Evolutionary conservation across 257 asterid genomes (phyloP), one percentile per base, ranked within the genome.

Genomic region (Petunia secreta): DNA sequence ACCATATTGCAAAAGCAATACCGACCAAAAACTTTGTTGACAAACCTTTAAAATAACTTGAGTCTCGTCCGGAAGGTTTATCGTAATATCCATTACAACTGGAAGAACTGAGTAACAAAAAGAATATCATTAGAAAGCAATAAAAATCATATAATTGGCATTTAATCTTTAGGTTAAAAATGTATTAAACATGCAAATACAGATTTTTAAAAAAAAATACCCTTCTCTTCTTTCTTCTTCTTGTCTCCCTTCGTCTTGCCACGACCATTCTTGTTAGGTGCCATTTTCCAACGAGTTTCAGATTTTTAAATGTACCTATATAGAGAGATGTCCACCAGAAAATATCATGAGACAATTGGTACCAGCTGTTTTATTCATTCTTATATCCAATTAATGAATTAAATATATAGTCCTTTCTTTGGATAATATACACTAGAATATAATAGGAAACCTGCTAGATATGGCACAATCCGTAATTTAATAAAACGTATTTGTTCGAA

Each of bases 141-240:
- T 38, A 5, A 63, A 15, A 38, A 58, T 53, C 25, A 25, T 25
- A 25, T n/a, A n/a, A n/a, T 7, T 66, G 10, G 5, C 5, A 36
- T 36, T 43, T 25, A 7, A 59, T 67, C 1, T 6, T 48, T 25
- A 25, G 25, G 25, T 25, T 71, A 48, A 48, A 25, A 69, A 69
- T 69, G 43, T 14, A 52, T 52, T 48, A 25, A 15, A 57, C 63
- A n/a, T 14, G 63, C 63, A 57, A 57, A 66, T 66, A 5, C 48
- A 66, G 16, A 66, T 66, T 66, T 41, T 58, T 58, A 37, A 5
- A n/a, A 10, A 44, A 6, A 11, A 63, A 46, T 84, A 93, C 98
- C 95, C 85, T 93, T 95, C 83, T 93, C 99, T 84, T 95, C 98
- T 75, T 92, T 93, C 96, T 91, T 95, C 93, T 92, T 95, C 98